Percentiles rank a stretch among this genome's conserved stretches.
Evolutionary conservation across 2,329 filamentous ascomycete genomes (phyloP).

Genomic region (Ceratocystis cubensis): DNA sequence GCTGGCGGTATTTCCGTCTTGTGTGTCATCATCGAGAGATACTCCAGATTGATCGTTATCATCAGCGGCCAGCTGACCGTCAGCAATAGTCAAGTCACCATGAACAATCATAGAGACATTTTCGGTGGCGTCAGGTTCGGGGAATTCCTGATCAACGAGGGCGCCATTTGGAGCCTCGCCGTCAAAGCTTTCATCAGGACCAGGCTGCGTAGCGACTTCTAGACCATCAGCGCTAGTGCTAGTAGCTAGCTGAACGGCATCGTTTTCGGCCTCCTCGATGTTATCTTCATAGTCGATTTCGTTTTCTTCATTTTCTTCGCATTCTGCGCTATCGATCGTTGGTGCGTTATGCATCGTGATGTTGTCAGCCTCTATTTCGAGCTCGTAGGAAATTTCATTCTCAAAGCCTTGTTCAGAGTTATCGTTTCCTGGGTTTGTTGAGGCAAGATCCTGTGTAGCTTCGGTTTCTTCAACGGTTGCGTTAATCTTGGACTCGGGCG

Average conservation of each 20-base stretch:
- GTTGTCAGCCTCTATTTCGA: constrained; percentile 14
- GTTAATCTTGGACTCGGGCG: background rate
- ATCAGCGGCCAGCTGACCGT: background rate
- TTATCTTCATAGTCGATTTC: constrained; percentile 22
- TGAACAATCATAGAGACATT: constrained; percentile 10
- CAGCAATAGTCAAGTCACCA: constrained; percentile 11
- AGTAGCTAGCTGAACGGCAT: background rate
- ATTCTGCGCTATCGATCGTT: background rate
- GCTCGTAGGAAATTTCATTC: constrained; percentile 17
- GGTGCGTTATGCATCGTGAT: background rate
- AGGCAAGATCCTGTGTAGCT: background rate
- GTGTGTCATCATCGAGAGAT: constrained; percentile 6
- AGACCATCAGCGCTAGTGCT: background rate
- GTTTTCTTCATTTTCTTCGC: constrained; percentile 17
- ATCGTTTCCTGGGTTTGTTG: background rate
- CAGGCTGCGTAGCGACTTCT: constrained; percentile 20
- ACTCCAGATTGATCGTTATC: constrained; percentile 22
- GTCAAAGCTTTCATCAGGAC: constrained; percentile 24
- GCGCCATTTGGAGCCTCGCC: constrained; percentile 21
- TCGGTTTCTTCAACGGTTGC: background rate
- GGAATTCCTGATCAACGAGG: constrained; percentile 27
- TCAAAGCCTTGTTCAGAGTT: background rate
- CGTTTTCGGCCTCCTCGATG: background rate
- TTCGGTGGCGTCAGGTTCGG: constrained; percentile 21
- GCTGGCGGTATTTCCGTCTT: constrained; percentile 23